phyloP scores from a whole-genome alignment of 2,329 filamentous ascomycete genomes.

The Venturia nashicola region DNA sequence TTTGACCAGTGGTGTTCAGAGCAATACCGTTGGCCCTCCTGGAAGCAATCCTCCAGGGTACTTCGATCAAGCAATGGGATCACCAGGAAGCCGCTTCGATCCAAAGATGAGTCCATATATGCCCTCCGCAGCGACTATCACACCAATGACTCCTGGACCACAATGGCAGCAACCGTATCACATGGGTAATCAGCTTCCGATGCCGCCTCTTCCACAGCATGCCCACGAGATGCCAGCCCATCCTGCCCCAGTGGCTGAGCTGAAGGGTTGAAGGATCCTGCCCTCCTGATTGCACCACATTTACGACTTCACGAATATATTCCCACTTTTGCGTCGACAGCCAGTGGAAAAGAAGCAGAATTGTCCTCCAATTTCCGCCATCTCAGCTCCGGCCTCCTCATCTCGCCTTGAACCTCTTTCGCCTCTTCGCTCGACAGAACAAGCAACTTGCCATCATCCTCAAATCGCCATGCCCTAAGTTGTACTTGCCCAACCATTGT shows the following conservation, averaged over 20 bases:
- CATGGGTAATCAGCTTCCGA: neutral
- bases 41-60: neutral
- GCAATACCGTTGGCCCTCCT: neutral
- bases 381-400: neutral
- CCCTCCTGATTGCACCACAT: too few relatives aligned
- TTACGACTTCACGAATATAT: neutral
- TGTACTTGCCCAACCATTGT: neutral
- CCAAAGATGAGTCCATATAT: neutral
- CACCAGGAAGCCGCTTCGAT: neutral
- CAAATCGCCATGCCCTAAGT: constrained; percentile 7
- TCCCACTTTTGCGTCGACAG: neutral
- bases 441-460: constrained; percentile 8
- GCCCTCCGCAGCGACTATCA: neutral
- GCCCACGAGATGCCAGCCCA: neutral
- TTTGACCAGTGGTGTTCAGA: neutral
- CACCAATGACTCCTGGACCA: neutral
- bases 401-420: neutral
- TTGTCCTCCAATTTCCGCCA: neutral
- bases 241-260: neutral
- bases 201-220: neutral
- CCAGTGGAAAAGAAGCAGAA: neutral
- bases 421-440: constrained; percentile 5
- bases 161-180: neutral
- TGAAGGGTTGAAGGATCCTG: neutral
- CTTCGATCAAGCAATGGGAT: neutral